Evolutionary conservation across 2,329 filamentous ascomycete species (phyloP).

Genomic region (Xylariaceae sp.): DNA sequence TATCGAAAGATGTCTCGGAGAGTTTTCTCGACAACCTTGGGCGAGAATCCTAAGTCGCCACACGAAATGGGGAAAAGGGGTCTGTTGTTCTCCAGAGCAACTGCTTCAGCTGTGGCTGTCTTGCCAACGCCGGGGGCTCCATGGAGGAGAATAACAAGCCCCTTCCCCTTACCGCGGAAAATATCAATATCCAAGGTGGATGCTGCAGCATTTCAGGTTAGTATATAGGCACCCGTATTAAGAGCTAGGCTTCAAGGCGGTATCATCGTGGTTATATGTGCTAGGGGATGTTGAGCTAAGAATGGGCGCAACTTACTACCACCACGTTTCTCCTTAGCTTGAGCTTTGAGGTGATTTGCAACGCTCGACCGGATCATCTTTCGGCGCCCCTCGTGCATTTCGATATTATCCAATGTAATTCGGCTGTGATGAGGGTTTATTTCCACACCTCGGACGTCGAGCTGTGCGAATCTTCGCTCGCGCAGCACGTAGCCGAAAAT

Average conservation of each 20-base stretch:
- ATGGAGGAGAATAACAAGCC: no score
- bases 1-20: constrained; percentile 3
- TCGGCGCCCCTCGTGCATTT: background rate
- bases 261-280: no score
- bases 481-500: background rate
- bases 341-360: background rate
- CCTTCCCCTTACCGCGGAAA: no score
- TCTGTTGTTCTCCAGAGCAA: background rate
- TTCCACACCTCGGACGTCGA: background rate
- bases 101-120: background rate
- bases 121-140: no score
- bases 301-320: no score
- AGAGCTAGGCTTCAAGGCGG: no score
- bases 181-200: background rate
- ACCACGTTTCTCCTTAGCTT: background rate
- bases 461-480: background rate
- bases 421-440: background rate
- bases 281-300: no score
- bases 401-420: background rate
- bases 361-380: background rate
- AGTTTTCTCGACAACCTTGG: background rate
- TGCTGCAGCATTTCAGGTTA: background rate
- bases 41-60: background rate
- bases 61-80: background rate
- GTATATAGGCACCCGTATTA: background rate